A percentile compares a stretch with the other conserved stretches of the same genome.
phyloP scores from a whole-genome alignment of 306 rosid species.

The Sindora glabra region DNA sequence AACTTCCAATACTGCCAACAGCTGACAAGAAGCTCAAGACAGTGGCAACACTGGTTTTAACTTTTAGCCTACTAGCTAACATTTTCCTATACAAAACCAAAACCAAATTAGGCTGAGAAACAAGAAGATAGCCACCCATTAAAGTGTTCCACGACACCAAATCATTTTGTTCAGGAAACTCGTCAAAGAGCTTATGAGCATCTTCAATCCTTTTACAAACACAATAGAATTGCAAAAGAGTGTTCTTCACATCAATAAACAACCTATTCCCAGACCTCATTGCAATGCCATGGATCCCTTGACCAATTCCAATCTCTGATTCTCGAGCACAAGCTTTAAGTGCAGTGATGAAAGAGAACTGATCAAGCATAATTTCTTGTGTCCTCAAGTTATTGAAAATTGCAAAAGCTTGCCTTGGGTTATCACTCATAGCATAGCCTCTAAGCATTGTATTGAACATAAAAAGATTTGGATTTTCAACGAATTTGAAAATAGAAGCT shows the following conservation, averaged over 20 bases:
- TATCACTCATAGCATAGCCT: conserved; percentile 41
- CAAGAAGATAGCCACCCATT: conserved; percentile 55
- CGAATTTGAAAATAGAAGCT: conserved; percentile 39
- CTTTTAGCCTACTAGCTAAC: conserved; percentile 30
- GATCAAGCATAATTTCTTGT: conserved; percentile 25
- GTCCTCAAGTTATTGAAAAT: conserved; percentile 46
- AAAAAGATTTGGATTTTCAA: conserved; percentile 51
- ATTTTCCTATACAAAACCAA: conserved; percentile 37
- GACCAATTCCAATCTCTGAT: conserved; percentile 33
- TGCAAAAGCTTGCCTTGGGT: conserved; percentile 36
- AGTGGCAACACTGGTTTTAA: conserved; percentile 35
- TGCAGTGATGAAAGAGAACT: conserved; percentile 41
- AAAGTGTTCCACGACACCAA: conserved; percentile 59
- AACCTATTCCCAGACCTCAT: conserved; percentile 41
- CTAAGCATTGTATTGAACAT: conserved; percentile 69
- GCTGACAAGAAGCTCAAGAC: conserved; percentile 47
- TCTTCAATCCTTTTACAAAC: conserved; percentile 40
- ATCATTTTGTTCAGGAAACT: conserved; percentile 40
- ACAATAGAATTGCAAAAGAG: conserved; percentile 46
- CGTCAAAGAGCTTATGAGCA: conserved; percentile 54
- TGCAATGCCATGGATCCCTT: conserved; percentile 53
- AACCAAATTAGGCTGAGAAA: conserved; percentile 31
- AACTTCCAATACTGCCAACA: conserved; percentile 28
- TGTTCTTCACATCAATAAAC: conserved; percentile 46
- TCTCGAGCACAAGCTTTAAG: conserved; percentile 53